Evolutionary conservation across 2,329 filamentous ascomycete species (phyloP).

Genomic region (Aspergillus carbonarius): DNA sequence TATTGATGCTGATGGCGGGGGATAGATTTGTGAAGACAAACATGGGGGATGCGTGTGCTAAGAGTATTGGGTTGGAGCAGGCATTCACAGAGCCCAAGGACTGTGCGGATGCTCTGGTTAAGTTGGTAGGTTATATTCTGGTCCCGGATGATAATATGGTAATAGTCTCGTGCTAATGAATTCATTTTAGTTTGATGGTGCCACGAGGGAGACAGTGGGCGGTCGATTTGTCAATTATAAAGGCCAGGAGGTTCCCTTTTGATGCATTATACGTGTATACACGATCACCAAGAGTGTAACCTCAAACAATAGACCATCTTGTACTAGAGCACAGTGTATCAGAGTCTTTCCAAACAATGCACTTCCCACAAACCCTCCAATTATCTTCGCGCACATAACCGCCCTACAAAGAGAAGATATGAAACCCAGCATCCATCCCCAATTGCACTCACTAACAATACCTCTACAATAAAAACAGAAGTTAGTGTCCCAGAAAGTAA

Average conservation of each 20-base stretch:
- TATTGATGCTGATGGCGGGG: neutral
- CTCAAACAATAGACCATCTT: too few relatives aligned
- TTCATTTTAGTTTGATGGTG: neutral
- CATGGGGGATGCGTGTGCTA: conserved; percentile 1
- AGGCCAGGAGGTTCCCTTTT: neutral
- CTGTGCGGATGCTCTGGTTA: neutral
- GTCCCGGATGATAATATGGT: neutral
- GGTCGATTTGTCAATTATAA: neutral
- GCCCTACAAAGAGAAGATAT: too few relatives aligned
- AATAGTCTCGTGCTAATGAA: neutral
- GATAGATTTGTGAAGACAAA: neutral
- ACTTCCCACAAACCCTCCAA: too few relatives aligned
- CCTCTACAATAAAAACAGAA: too few relatives aligned
- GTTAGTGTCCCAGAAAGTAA: too few relatives aligned
- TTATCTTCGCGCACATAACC: too few relatives aligned
- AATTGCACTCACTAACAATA: too few relatives aligned
- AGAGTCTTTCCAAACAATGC: too few relatives aligned
- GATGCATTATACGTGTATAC: neutral
- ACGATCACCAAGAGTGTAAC: too few relatives aligned
- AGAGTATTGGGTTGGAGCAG: neutral
- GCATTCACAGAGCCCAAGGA: neutral
- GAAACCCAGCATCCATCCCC: too few relatives aligned
- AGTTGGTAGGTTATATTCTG: neutral
- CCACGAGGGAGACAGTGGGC: conserved; percentile 1
- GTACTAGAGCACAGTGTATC: too few relatives aligned